Base-by-base conservation (phyloP, 2,329 filamentous ascomycete genomes). In the Emmonsiellopsis sp. region DNA sequence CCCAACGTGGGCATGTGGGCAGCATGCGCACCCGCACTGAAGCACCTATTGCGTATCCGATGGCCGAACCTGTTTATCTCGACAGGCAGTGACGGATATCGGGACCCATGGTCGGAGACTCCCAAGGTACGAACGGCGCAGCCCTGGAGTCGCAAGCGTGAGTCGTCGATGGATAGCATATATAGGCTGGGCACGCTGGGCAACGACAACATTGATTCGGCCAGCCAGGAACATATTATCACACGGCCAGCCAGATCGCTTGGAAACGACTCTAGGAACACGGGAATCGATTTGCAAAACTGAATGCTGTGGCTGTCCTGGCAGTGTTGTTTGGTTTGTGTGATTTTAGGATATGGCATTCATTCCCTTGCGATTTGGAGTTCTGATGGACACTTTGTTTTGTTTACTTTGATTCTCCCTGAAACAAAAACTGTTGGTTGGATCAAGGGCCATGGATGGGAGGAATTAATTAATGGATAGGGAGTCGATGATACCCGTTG, bases 1-100 rank as follows among this genome's bases (percentile, higher is more conserved):
- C 38, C 48, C 48, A 51, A 51, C 20, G 48, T 51, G 10, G 48
- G 31, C 7, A 51, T 51, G 48, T 51, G 48, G 48, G 48, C 48
- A n/a, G 48, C 48, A 20, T 51, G 48, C 26, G 26, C 30, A 10
- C 35, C 48, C 10, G 35, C 48, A 6, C 48, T 51, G 13, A 51
- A 51, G 37, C 48, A 35, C 7, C 48, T 51, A n/a, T n/a, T 51
- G n/a, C 35, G 35, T n/a, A 10, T 20, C 26, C 20, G 15, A 9
- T 40, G 35, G 48, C 48, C 48, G 10, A 11, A 30, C 48, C 20
- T 15, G 8, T 51, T 51, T 35, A n/a, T 6, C 35, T 47, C 44
- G 11, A 10, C 8, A 31, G 7, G 13, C 5, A 47, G 20, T 31
- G 9, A 47, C n/a, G 44, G 32, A 13, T 47, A 47, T 20, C n/a